Percentiles rank a stretch among this genome's conserved stretches.
phyloP scores from a whole-genome alignment of 2,329 filamentous ascomycete species.

The Intubia oerlemansii region DNA sequence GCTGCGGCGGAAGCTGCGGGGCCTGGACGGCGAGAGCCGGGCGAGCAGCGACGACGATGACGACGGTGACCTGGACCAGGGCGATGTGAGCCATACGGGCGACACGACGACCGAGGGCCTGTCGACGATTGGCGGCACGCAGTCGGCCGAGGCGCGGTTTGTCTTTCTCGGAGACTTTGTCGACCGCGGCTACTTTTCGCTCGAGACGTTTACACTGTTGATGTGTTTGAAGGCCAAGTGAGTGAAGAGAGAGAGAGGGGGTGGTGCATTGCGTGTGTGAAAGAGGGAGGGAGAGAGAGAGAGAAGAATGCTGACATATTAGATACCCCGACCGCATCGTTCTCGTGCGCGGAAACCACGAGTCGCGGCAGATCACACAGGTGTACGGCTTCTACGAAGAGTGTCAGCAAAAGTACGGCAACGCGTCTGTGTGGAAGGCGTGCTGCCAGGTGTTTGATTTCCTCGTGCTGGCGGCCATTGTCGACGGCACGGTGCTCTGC shows the following conservation, averaged over 20 bases:
- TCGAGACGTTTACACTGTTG: slow-evolving; percentile 92
- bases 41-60: slow-evolving; percentile 16
- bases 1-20: slow-evolving; percentile 63
- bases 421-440: slow-evolving; percentile 98
- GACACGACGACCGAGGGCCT: slow-evolving; percentile 13
- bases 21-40: slow-evolving; percentile 11
- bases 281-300: too few species aligned
- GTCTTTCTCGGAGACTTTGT: slow-evolving; percentile 74
- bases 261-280: too few species aligned
- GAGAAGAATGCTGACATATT: not conserved
- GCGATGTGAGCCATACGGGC: slow-evolving; percentile 14
- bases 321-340: slow-evolving; percentile 92
- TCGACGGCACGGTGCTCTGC: slow-evolving; percentile 95
- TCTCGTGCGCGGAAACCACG: slow-evolving; percentile 92
- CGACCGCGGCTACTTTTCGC: slow-evolving; percentile 89
- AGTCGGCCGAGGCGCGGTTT: slow-evolving; percentile 33
- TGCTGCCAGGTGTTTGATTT: slow-evolving; percentile 99
- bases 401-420: slow-evolving; percentile 94
- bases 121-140: slow-evolving; percentile 11
- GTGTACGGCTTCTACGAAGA: slow-evolving; percentile 99
- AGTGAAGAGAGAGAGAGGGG: slow-evolving; percentile 2
- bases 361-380: slow-evolving; percentile 92
- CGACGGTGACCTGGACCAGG: not conserved
- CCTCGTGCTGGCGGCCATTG: slow-evolving; percentile 85
- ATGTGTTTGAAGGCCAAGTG: slow-evolving; percentile 74